Evolutionary conservation across 2,329 filamentous ascomycete genomes (phyloP).

Genomic region (Botrytis squamosa): DNA sequence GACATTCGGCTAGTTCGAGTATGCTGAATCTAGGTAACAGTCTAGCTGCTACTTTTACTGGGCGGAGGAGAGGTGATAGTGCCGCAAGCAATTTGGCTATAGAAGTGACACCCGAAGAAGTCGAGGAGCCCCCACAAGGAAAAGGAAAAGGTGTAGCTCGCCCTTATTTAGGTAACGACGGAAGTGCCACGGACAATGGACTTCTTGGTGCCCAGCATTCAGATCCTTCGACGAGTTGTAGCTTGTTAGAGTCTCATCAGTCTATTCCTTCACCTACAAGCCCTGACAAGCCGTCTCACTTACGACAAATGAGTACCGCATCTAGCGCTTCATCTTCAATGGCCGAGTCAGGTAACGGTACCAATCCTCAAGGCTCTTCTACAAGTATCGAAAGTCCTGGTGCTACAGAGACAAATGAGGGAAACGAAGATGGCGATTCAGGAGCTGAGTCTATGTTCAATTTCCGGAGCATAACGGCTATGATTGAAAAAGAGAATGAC

Average conservation of each 20-base stretch:
- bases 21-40: conserved; percentile 53
- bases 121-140: conserved; percentile 32
- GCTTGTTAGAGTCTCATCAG: conserved; percentile 43
- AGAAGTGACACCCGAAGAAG: conserved; percentile 52
- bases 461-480: conserved; percentile 81
- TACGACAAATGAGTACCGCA: conserved; percentile 81
- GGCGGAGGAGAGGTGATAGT: conserved; percentile 59
- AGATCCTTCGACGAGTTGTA: conserved; percentile 28
- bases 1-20: conserved; percentile 59
- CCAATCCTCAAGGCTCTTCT: conserved; percentile 41
- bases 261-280: conserved; percentile 47
- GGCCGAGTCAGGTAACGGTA: conserved; percentile 57
- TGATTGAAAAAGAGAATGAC: conserved; percentile 67
- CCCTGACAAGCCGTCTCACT: conserved; percentile 63
- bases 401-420: conserved; percentile 53
- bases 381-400: conserved; percentile 52
- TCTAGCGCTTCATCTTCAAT: conserved; percentile 80
- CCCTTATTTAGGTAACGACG: conserved; percentile 26
- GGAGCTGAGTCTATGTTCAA: conserved; percentile 82
- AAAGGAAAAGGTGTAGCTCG: conserved; percentile 74
- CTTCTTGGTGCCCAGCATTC: conserved; percentile 31
- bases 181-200: conserved; percentile 24
- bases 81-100: conserved; percentile 58
- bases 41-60: conserved; percentile 37
- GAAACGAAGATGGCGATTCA: conserved; percentile 49